A percentile compares a stretch with the other conserved stretches of the same genome.
Evolutionary conservation across 75 land plant species (phyloP).

Genomic region (Pseudotsuga menziesii): DNA sequence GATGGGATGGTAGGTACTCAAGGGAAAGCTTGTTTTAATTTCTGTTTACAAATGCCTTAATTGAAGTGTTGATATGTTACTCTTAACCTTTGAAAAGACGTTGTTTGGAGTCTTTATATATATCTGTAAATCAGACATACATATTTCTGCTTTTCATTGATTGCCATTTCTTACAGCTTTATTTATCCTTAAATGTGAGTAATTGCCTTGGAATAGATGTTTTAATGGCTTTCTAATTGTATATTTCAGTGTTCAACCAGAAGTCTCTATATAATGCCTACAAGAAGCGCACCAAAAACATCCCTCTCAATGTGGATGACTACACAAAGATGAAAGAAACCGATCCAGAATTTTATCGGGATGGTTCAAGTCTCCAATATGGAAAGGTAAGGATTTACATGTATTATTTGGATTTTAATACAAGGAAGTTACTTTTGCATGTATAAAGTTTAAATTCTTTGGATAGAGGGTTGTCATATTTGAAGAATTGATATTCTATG

Average conservation of each 20-base stretch:
- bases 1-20: conserved; percentile 89
- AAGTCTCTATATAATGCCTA: conserved; percentile 87
- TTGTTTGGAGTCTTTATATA: neutral
- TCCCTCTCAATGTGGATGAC: conserved; percentile 66
- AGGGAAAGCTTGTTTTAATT: neutral
- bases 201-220: neutral
- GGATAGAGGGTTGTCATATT: neutral
- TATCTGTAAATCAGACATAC: neutral
- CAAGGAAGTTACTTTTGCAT: neutral
- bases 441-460: neutral
- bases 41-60: neutral
- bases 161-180: too few relatives aligned
- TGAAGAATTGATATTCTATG: neutral
- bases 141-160: neutral
- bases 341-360: conserved; percentile 93
- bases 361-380: conserved; percentile 95
- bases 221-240: neutral
- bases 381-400: conserved; percentile 68
- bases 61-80: neutral
- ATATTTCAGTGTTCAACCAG: conserved; percentile 86
- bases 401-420: neutral
- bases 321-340: conserved; percentile 71
- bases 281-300: conserved; percentile 88
- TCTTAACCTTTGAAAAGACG: neutral
- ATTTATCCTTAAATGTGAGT: neutral